These are phyloP conservation scores for Candida sanyiensis DNA, from an alignment of 805 yeast species.

Conservation along the genomic window DNA sequence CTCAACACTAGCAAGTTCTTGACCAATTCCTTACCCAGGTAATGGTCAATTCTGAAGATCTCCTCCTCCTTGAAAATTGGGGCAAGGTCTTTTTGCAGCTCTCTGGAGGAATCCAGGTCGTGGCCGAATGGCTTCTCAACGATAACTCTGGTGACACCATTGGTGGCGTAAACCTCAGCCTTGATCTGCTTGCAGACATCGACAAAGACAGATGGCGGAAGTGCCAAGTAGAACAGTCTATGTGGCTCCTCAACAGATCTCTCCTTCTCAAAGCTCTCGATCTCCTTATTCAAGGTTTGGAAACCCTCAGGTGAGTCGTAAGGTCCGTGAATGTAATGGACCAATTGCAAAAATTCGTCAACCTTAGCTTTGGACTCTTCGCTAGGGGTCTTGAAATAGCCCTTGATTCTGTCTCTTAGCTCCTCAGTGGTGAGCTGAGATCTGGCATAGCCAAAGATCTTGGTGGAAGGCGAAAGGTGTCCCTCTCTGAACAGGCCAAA, in stretches of 20 bases:
- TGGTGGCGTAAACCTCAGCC: constrained; percentile 55
- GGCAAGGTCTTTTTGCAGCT: constrained; percentile 67
- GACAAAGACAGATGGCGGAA: constrained; percentile 91
- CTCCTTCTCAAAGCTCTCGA: constrained; percentile 53
- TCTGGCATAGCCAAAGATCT: constrained; percentile 90
- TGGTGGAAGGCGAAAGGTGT: constrained; percentile 59
- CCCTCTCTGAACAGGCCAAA: constrained; percentile 77
- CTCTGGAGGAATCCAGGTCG: constrained; percentile 74
- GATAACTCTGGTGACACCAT: constrained; percentile 74
- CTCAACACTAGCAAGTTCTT: constrained; percentile 85
- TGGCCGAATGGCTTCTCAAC: constrained; percentile 98
- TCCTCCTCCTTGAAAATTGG: constrained; percentile 91
- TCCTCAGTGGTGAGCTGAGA: constrained; percentile 65
- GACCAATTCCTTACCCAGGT: constrained; percentile 96
- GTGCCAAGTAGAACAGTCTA: constrained; percentile 85
- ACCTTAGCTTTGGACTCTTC: constrained; percentile 37
- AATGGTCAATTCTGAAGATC: constrained; percentile 93
- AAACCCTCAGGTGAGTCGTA: constrained; percentile 82
- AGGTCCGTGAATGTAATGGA: constrained; percentile 68
- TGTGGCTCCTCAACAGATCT: constrained; percentile 49
- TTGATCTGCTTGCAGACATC: constrained; percentile 71
- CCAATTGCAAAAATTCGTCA: constrained; percentile 59
- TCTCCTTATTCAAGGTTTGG: constrained; percentile 44
- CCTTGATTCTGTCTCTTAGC: constrained; percentile 59
- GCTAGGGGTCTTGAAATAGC: constrained; percentile 52